Evolutionary conservation across 2,329 filamentous ascomycete genomes (phyloP), one percentile per base, ranked within the genome.

Genomic region (Tolypocladium endophyticum): DNA sequence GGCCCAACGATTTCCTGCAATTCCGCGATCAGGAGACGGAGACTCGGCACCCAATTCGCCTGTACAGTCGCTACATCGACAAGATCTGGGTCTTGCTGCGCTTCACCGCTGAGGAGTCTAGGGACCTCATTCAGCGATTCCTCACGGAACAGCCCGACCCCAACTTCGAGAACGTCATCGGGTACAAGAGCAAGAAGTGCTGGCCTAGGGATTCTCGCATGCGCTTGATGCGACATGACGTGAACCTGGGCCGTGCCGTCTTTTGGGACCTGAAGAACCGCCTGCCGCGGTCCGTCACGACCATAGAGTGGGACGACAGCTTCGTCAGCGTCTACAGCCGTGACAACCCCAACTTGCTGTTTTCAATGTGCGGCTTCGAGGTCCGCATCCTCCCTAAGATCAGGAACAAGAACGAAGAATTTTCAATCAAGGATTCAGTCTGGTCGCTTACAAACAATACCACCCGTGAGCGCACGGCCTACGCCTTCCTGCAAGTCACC

Each of bases 191-290:
- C 76, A 99, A 99, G 81, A 99, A 97, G 73, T 99, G 95, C 76
- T 99, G 94, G 94, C 95, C 94, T 50, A 86, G 94, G 68, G 94
- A 99, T 72, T 97, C 92, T 30, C 86, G 94, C 57, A 99, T 99
- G 95, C 88, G 95, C 54, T 77, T 99, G 68, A 99, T 99, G 94
- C 87, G 94, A 63, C 94, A 99, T 74, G 94, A 99, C 75, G 95
- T 99, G 65, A 97, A 99, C 68, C 86, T 99, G 50, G 94, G 95
- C 50, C 88, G 95, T 61, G 95, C 95, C 61, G 94, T 97, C 1
- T 99, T 99, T 78, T 99, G 94, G 94, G 93, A 99, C 71, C 76
- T 99, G 72, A 97, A 99, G 82, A 99, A 99, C 73, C 87, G 94
- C 47, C 79, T 99, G 59, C 95, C 94, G 30, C 85, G 94, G 66